Conservation (phyloP, 768 basidiomycete genomes). For the Podaxis sp. region DNA sequence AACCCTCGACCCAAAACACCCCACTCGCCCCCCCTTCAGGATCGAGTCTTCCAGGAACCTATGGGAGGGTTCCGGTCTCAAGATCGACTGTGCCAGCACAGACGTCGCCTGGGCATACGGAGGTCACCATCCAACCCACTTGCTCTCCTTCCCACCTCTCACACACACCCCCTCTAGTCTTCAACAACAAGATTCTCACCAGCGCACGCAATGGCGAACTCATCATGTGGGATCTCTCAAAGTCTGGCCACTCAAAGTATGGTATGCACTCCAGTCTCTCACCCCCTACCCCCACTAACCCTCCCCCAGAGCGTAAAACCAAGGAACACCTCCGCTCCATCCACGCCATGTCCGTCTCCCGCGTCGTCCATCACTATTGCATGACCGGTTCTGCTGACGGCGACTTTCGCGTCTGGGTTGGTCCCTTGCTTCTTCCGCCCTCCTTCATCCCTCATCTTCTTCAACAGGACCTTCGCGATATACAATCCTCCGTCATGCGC, state of each 20-base stretch:
- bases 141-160: conserved; percentile 1
- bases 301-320: conserved; percentile 52
- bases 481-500: conserved; percentile 66
- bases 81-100: conserved; percentile 75
- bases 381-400: conserved; percentile 82
- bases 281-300: neutral
- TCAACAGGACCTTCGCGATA: conserved; percentile 68
- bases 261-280: conserved; percentile 41
- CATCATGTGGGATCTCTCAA: conserved; percentile 81
- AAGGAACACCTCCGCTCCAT: conserved; percentile 76
- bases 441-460: neutral
- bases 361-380: conserved; percentile 68
- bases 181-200: conserved; percentile 75
- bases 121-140: conserved; percentile 35
- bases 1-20: conserved; percentile 48
- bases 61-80: conserved; percentile 77
- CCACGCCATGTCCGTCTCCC: conserved; percentile 65
- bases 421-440: conserved; percentile 19
- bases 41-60: conserved; percentile 76
- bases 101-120: conserved; percentile 82
- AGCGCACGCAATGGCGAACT: conserved; percentile 81
- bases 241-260: conserved; percentile 63
- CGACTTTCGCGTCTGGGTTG: conserved; percentile 78
- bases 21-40: conserved; percentile 46
- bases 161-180: conserved; percentile 41